Conservation (phyloP, 1,284 basidiomycete species). For the Fistulina hepatica region DNA sequence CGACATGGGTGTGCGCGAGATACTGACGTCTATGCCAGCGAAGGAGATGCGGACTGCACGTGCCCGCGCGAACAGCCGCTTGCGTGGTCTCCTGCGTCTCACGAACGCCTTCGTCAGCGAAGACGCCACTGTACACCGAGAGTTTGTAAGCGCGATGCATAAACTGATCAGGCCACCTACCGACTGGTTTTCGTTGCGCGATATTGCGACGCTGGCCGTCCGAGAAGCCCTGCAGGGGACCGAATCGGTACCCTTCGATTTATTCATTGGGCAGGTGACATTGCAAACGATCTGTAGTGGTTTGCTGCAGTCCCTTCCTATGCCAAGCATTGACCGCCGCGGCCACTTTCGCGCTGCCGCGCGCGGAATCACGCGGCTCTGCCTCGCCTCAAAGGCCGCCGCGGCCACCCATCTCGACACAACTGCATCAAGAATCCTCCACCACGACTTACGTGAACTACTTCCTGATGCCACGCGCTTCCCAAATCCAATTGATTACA, state of each 20-base stretch:
- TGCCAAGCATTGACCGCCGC: conserved; percentile 22
- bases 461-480: conserved; percentile 25
- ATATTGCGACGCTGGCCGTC: conserved; percentile 23
- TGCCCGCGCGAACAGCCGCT: conserved; percentile 32
- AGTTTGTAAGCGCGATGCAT: conserved; percentile 23
- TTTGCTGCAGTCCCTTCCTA: conserved; percentile 21
- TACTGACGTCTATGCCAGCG: too few species aligned
- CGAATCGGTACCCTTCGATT: conserved; percentile 21
- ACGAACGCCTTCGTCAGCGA: conserved; percentile 31
- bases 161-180: conserved; percentile 19
- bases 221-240: conserved; percentile 17
- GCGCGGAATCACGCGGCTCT: conserved; percentile 29
- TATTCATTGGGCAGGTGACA: conserved; percentile 32
- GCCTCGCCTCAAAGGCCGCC: conserved; percentile 29
- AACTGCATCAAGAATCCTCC: too few species aligned
- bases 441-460: conserved; percentile 25
- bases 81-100: conserved; percentile 31
- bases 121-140: conserved; percentile 20
- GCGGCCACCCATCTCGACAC: background rate
- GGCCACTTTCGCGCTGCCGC: too few species aligned
- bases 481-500: conserved; percentile 34
- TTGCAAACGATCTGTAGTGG: conserved; percentile 31
- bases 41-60: too few species aligned
- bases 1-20: too few species aligned
- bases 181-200: conserved; percentile 24